Conservation (phyloP, 352 stramenopile species). For the Bremia lactucae region DNA sequence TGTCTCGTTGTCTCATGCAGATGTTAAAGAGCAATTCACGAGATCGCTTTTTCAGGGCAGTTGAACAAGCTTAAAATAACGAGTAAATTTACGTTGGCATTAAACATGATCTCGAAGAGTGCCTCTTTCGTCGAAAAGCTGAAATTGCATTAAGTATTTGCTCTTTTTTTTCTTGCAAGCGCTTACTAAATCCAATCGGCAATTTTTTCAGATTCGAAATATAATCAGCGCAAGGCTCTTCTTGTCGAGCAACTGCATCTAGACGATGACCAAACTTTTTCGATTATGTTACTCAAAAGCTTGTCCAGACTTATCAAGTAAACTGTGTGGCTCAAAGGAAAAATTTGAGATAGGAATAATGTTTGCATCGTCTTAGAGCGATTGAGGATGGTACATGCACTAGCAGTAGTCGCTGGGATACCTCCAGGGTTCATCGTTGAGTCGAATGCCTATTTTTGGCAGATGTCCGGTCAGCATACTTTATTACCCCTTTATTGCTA, state of each 20-base stretch:
- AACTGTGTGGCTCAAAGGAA: slow-evolving; percentile 82
- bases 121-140: slow-evolving; percentile 65
- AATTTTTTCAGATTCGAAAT: slow-evolving; percentile 91
- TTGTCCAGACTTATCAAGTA: slow-evolving; percentile 91
- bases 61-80: slow-evolving; percentile 85
- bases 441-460: too few relatives aligned
- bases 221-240: slow-evolving; percentile 90
- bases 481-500: too few relatives aligned
- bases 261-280: slow-evolving; percentile 86
- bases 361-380: slow-evolving; percentile 75
- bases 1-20: slow-evolving; percentile 83
- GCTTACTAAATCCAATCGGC: slow-evolving; percentile 96
- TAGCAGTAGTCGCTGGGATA: slow-evolving; percentile 45
- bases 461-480: too few relatives aligned
- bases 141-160: slow-evolving; percentile 68
- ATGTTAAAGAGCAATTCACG: slow-evolving; percentile 87
- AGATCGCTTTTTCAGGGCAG: slow-evolving; percentile 86
- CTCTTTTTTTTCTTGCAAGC: slow-evolving; percentile 89
- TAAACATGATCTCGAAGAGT: slow-evolving; percentile 52
- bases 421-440: slow-evolving; percentile 45
- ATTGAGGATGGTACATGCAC: slow-evolving; percentile 62
- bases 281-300: slow-evolving; percentile 95
- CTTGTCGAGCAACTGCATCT: slow-evolving; percentile 88
- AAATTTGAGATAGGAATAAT: slow-evolving; percentile 88
- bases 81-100: slow-evolving; percentile 81